phyloP scores from a whole-genome alignment of 2,329 filamentous ascomycete species.

The Talaromyces sp. region DNA sequence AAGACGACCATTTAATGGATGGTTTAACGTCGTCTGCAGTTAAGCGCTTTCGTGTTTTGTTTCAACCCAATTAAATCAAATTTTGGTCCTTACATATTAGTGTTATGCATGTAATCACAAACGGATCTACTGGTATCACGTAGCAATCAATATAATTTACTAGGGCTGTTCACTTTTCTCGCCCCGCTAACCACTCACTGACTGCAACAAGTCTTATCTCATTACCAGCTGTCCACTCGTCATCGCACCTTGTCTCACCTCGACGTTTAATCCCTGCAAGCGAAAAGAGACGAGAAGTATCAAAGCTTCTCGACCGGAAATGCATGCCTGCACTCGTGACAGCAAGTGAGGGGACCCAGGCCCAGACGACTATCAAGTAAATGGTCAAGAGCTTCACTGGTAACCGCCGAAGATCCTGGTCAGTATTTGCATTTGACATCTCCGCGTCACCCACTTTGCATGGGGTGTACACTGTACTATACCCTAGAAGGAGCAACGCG shows the following conservation, averaged over 20 bases:
- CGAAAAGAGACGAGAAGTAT: neutral
- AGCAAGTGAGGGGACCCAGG: neutral
- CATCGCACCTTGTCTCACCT: neutral
- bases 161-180: neutral
- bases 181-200: neutral
- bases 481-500: neutral
- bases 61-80: neutral
- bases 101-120: neutral
- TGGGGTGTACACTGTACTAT: neutral
- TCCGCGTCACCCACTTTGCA: neutral
- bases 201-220: neutral
- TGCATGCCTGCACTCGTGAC: neutral
- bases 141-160: neutral
- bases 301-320: neutral
- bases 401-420: conserved; percentile 14
- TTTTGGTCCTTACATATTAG: neutral
- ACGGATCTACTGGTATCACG: conserved; percentile 1
- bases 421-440: conserved; percentile 12
- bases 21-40: neutral
- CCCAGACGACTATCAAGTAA: neutral
- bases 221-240: neutral
- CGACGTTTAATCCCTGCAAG: neutral
- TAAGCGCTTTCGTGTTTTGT: neutral
- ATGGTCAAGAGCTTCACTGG: neutral
- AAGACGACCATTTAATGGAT: neutral